Base-by-base conservation (phyloP, 345 rosid genomes). In the Eucalyptus erythrocorys region DNA sequence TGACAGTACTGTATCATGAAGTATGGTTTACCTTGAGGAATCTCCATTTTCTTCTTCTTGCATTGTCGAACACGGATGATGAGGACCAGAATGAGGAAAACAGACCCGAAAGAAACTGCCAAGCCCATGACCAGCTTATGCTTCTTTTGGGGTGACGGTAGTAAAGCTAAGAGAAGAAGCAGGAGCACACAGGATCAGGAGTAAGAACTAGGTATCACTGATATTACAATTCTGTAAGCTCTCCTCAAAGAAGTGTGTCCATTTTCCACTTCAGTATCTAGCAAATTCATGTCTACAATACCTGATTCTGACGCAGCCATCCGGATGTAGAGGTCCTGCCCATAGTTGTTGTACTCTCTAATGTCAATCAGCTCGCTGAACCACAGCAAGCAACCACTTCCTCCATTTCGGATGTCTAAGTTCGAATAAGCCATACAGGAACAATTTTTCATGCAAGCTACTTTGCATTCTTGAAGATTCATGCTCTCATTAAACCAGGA, bases 371-470 rank as follows among this genome's bases (percentile, higher is more conserved):
- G 61, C 85, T 79, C 86, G 9, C 34, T 14, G 32, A 79, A 76
- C 90, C 90, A 89, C 51, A 86, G 37, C 88, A 89, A 47, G 37
- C 90, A 89, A 10, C 90, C 90, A 13, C 88, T 89, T 1, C 88
- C 90, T 76, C 94, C 95, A 37, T 90, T 91, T 50, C 90, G 84
- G 42, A 95, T 89, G 85, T 93, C 88, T 40, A 89, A 88, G 88
- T 61, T 92, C 1, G 94, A 90, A 87, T 93, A 94, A 84, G 95
- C 97, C 4, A 76, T 92, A 6, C 97, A 95, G 13, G 94, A 93
- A 87, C 95, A 95, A 45, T 95, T 93, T n/a, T 87, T 86, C 37
- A 27, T 34, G 89, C 96, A 95, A 66, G 85, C 10, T 22, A 48
- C 27, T 76, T 90, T 82, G 59, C 96, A 95, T 49, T 91, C 93